These are phyloP conservation scores for Paramecium sexaurelia DNA, from an alignment of 73 alveolate species.

Conservation along the genomic window DNA sequence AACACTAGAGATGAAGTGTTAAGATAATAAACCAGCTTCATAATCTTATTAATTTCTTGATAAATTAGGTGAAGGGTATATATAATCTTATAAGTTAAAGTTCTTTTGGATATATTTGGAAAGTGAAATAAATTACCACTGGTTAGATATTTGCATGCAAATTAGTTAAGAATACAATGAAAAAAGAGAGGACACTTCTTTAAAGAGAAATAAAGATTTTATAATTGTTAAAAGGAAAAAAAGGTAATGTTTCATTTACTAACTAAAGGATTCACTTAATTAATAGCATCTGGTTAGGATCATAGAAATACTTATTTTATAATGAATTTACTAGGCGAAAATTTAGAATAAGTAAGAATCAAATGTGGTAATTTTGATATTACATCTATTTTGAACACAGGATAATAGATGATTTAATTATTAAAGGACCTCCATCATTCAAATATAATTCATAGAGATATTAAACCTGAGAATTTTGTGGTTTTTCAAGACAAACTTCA, in stretches of 20 bases:
- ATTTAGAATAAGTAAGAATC: slow-evolving; percentile 83
- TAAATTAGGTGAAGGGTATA: slow-evolving; percentile 60
- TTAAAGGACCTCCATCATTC: slow-evolving; percentile 73
- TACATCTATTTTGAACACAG: background rate
- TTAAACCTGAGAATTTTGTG: slow-evolving; percentile 73
- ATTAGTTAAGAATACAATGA: slow-evolving; percentile 41
- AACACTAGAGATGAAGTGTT: background rate
- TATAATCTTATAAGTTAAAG: background rate
- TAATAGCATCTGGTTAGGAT: slow-evolving; percentile 66
- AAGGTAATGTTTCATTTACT: slow-evolving; percentile 5
- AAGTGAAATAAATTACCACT: background rate
- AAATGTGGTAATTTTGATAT: slow-evolving; percentile 57
- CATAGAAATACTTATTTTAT: slow-evolving; percentile 85
- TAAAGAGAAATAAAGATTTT: slow-evolving; percentile 44
- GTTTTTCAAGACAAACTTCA: slow-evolving; percentile 74
- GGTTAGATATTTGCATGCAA: slow-evolving; percentile 46
- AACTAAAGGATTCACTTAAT: slow-evolving; percentile 10
- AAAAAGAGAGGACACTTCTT: slow-evolving; percentile 25
- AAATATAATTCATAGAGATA: slow-evolving; percentile 49
- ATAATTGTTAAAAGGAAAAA: slow-evolving; percentile 43
- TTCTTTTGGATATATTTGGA: slow-evolving; percentile 55
- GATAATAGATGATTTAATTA: slow-evolving; percentile 71
- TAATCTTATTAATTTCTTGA: slow-evolving; percentile 16
- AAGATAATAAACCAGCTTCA: slow-evolving; percentile 29
- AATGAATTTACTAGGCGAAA: slow-evolving; percentile 91